Percentiles rank a stretch among this genome's conserved stretches.
Conservation (phyloP, 345 rosid genomes). For the Rhodomyrtus tomentosa region DNA sequence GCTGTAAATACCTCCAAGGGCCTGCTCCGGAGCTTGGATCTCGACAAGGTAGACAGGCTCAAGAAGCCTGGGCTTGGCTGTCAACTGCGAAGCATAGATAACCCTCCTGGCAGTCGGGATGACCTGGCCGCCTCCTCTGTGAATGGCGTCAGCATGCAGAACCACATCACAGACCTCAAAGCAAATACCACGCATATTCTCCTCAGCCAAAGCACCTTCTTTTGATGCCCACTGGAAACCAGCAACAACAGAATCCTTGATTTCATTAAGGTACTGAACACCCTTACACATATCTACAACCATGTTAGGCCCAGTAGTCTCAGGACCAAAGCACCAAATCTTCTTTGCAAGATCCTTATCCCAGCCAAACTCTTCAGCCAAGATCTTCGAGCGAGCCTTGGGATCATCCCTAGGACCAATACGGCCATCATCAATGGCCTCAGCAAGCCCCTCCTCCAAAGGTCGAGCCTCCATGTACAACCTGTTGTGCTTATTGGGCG, state of each 20-base stretch:
- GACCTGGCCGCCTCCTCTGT: slow-evolving; percentile 85
- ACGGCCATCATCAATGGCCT: slow-evolving; percentile 76
- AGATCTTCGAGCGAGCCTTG: slow-evolving; percentile 55
- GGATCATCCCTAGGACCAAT: slow-evolving; percentile 87
- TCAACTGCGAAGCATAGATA: slow-evolving; percentile 65
- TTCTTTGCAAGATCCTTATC: slow-evolving; percentile 85
- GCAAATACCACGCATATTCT: slow-evolving; percentile 84
- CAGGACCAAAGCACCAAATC: slow-evolving; percentile 85
- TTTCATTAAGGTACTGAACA: slow-evolving; percentile 79
- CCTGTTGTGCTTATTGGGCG: slow-evolving; percentile 76
- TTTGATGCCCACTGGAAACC: slow-evolving; percentile 93
- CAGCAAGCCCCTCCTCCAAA: slow-evolving; percentile 68
- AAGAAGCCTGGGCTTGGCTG: slow-evolving; percentile 75
- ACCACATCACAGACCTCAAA: slow-evolving; percentile 81
- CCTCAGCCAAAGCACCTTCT: slow-evolving; percentile 67
- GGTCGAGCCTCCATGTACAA: slow-evolving; percentile 85
- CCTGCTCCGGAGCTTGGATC: slow-evolving; percentile 81
- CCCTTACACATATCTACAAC: slow-evolving; percentile 90
- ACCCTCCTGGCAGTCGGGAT: slow-evolving; percentile 85
- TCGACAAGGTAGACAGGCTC: slow-evolving; percentile 82
- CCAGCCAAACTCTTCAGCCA: slow-evolving; percentile 73
- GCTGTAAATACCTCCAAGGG: slow-evolving; percentile 86
- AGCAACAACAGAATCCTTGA: slow-evolving; percentile 81
- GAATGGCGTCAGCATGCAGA: slow-evolving; percentile 78
- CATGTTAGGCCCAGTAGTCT: slow-evolving; percentile 81